Percentiles rank a stretch among this genome's conserved stretches.
These are phyloP conservation scores for Penicillium sp. DNA, from an alignment of 2,329 filamentous ascomycete genomes.

Conservation along the genomic window DNA sequence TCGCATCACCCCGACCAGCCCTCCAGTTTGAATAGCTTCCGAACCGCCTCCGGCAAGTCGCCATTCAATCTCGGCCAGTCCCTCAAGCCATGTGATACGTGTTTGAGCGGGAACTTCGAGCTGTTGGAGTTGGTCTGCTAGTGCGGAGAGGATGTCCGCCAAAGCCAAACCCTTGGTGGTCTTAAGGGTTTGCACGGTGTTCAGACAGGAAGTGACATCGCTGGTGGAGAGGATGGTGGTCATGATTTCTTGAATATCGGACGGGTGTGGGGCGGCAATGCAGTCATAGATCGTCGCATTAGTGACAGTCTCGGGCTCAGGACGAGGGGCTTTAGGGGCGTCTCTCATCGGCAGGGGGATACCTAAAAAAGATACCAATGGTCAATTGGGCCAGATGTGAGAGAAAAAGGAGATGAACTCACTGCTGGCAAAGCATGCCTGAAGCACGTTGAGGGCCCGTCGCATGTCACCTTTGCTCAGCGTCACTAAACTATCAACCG, in stretches of 20 bases:
- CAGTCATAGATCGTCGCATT: constrained; percentile 94
- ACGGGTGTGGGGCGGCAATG: constrained; percentile 90
- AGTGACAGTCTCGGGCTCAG: constrained; percentile 80
- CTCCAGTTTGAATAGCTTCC: constrained; percentile 87
- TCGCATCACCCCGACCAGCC: constrained; percentile 83
- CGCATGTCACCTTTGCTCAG: constrained; percentile 97
- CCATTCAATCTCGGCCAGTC: constrained; percentile 90
- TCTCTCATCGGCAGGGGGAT: constrained; percentile 65
- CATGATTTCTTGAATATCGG: constrained; percentile 81
- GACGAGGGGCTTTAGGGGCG: constrained; percentile 56
- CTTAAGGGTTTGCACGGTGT: constrained; percentile 86
- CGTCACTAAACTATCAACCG: constrained; percentile 77
- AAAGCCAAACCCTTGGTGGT: constrained; percentile 79
- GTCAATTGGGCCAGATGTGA: not conserved
- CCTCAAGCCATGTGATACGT: constrained; percentile 87
- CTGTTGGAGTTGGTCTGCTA: constrained; percentile 78
- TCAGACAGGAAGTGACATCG: constrained; percentile 86
- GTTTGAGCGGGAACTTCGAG: constrained; percentile 83
- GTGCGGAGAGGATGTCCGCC: constrained; percentile 85
- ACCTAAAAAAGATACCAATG: constrained; percentile 45
- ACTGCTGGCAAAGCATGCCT: constrained; percentile 95
- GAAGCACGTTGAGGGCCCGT: constrained; percentile 87
- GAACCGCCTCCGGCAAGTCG: constrained; percentile 82
- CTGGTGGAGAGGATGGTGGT: constrained; percentile 78
- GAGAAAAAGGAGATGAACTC: constrained; percentile 35